A percentile compares a stretch with the other conserved stretches of the same genome.
phyloP scores from a whole-genome alignment of 345 rosid species.

The Limnanthes douglasii region DNA sequence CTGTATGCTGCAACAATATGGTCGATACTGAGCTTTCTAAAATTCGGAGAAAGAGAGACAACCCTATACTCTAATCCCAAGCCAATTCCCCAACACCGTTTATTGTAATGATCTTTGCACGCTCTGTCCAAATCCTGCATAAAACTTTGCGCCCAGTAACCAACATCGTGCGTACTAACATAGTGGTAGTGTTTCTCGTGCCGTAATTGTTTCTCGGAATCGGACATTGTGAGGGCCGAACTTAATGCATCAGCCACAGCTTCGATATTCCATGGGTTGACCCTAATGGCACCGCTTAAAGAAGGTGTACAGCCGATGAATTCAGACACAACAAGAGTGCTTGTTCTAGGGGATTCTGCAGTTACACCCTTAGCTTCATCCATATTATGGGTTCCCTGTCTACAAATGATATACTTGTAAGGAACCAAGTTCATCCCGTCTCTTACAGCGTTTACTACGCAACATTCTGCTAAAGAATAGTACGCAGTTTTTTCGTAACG shows the following conservation, averaged over 20 bases:
- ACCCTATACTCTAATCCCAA: conserved; percentile 63
- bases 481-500: conserved; percentile 75
- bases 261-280: conserved; percentile 68
- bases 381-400: conserved; percentile 60
- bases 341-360: conserved; percentile 32
- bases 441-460: conserved; percentile 72
- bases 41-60: conserved; percentile 56
- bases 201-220: conserved; percentile 52
- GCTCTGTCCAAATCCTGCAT: conserved; percentile 62
- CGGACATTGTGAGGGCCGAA: conserved; percentile 36
- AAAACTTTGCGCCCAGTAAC: conserved; percentile 70
- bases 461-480: conserved; percentile 66
- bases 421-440: conserved; percentile 86
- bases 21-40: conserved; percentile 41
- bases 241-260: conserved; percentile 63
- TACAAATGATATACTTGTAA: conserved; percentile 58
- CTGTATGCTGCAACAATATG: conserved; percentile 45
- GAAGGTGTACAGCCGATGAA: conserved; percentile 83
- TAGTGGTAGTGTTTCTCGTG: conserved; percentile 72
- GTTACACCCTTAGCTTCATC: conserved; percentile 31
- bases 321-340: conserved; percentile 80
- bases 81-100: conserved; percentile 73
- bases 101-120: conserved; percentile 52
- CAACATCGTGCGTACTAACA: conserved; percentile 58
- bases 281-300: conserved; percentile 70